These are phyloP conservation scores for Stephania cephalantha DNA, from an alignment of 164 flowering plant species.

Conservation along the genomic window DNA sequence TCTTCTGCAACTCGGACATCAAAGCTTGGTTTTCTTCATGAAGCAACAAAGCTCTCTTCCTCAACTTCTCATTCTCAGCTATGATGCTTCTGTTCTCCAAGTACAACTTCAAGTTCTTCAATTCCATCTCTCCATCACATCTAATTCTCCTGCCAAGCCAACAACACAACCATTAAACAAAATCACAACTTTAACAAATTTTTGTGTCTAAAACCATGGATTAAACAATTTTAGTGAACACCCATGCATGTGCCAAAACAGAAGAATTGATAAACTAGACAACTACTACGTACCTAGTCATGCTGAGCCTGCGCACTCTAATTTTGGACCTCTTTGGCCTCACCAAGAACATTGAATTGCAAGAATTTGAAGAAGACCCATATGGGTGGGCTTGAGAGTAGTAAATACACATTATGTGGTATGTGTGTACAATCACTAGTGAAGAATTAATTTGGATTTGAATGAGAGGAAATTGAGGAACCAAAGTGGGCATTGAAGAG, in stretches of 20 bases:
- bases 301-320: slow-evolving; percentile 24
- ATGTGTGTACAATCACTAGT: background rate
- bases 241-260: background rate
- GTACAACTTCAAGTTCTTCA: slow-evolving; percentile 50
- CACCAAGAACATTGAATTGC: slow-evolving; percentile 10
- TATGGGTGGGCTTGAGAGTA: background rate
- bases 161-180: background rate
- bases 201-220: too few species aligned
- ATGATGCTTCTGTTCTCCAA: slow-evolving; percentile 52
- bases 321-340: slow-evolving; percentile 17
- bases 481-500: background rate
- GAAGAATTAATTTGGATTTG: background rate
- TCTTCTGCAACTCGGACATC: slow-evolving; percentile 31
- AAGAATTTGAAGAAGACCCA: background rate
- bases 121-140: slow-evolving; percentile 24
- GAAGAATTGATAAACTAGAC: background rate
- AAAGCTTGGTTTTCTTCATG: slow-evolving; percentile 44
- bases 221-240: background rate
- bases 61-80: slow-evolving; percentile 46
- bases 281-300: slow-evolving; percentile 18
- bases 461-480: slow-evolving; percentile 10
- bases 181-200: background rate
- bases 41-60: slow-evolving; percentile 40
- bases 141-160: slow-evolving; percentile 22
- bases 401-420: slow-evolving; percentile 16